Percentiles rank a stretch among this genome's conserved stretches.
phyloP scores from a whole-genome alignment of 768 basidiomycete species.

The Tephrocybe sp. region DNA sequence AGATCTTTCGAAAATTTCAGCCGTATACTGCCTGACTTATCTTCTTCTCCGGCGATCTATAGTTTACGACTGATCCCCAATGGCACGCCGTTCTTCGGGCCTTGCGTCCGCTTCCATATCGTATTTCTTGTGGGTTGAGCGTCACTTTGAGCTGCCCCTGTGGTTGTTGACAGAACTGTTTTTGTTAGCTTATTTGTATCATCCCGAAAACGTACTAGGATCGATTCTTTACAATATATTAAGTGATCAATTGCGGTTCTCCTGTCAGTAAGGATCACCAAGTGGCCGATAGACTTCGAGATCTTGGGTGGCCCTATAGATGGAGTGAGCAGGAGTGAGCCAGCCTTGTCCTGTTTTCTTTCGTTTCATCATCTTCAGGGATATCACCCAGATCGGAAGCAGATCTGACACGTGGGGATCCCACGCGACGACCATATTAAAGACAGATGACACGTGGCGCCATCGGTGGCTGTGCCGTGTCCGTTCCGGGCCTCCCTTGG shows the following conservation, averaged over 20 bases:
- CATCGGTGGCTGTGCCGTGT: slow-evolving; percentile 28
- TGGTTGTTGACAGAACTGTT: slow-evolving; percentile 2
- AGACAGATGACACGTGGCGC: slow-evolving; percentile 28
- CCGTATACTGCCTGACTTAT: slow-evolving; percentile 5
- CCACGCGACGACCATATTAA: slow-evolving; percentile 24
- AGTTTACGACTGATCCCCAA: slow-evolving; percentile 23
- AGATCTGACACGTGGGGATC: slow-evolving; percentile 36
- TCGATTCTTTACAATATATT: not conserved
- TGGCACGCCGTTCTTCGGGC: not conserved
- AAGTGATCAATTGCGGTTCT: slow-evolving; percentile 1
- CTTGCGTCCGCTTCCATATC: not conserved
- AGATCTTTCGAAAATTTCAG: slow-evolving; percentile 16
- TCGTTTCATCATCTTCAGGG: slow-evolving; percentile 13
- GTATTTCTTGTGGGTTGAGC: slow-evolving; percentile 2
- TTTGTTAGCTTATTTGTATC: not conserved
- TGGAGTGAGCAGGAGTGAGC: slow-evolving; percentile 6
- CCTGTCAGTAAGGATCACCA: slow-evolving; percentile 16
- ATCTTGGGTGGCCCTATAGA: slow-evolving; percentile 1
- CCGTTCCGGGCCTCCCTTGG: slow-evolving; percentile 39
- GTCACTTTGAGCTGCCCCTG: not conserved
- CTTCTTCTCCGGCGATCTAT: slow-evolving; percentile 12
- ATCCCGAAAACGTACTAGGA: slow-evolving; percentile 1
- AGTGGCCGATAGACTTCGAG: slow-evolving; percentile 5
- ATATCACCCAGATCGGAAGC: slow-evolving; percentile 7
- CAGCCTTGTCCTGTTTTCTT: slow-evolving; percentile 3